Evolutionary conservation across 306 rosid species (phyloP).

Genomic region (Glycine tomentella): DNA sequence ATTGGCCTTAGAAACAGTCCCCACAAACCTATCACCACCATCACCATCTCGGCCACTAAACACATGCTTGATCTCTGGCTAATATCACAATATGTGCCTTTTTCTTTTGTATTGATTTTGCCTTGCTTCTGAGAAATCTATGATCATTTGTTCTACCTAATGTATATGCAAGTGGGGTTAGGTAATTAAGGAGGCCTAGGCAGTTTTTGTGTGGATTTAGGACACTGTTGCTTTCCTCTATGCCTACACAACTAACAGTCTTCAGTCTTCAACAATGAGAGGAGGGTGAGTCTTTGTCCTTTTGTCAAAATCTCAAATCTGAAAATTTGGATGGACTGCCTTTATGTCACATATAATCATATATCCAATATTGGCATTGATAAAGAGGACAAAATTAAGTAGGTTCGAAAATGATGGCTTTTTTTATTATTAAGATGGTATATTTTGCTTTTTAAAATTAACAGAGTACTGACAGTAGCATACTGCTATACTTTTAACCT

Average conservation of each 20-base stretch:
- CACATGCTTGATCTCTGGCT: constrained; percentile 20
- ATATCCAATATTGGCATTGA: too few species aligned
- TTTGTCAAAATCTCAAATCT: not conserved
- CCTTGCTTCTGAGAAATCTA: not conserved
- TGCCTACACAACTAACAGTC: constrained; percentile 26
- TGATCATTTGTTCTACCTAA: not conserved
- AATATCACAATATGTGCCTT: not conserved
- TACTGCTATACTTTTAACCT: too few species aligned
- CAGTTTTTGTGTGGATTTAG: not conserved
- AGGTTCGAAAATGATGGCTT: too few species aligned
- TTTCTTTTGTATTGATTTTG: not conserved
- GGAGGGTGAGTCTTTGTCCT: constrained; percentile 15
- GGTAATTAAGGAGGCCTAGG: not conserved
- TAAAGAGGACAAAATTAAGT: too few species aligned
- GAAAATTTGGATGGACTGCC: not conserved
- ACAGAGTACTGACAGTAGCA: too few species aligned
- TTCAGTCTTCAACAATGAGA: constrained; percentile 15
- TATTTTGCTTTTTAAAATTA: too few species aligned
- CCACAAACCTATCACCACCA: constrained; percentile 55
- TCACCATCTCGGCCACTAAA: constrained; percentile 45
- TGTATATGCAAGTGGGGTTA: not conserved
- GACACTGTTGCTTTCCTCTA: not conserved
- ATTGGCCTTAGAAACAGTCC: constrained; percentile 52
- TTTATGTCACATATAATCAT: too few species aligned
- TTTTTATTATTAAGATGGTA: too few species aligned